Percentiles rank a stretch among this genome's conserved stretches.
phyloP scores from a whole-genome alignment of 1,284 basidiomycete species.

The Sporisorium exsertum region DNA sequence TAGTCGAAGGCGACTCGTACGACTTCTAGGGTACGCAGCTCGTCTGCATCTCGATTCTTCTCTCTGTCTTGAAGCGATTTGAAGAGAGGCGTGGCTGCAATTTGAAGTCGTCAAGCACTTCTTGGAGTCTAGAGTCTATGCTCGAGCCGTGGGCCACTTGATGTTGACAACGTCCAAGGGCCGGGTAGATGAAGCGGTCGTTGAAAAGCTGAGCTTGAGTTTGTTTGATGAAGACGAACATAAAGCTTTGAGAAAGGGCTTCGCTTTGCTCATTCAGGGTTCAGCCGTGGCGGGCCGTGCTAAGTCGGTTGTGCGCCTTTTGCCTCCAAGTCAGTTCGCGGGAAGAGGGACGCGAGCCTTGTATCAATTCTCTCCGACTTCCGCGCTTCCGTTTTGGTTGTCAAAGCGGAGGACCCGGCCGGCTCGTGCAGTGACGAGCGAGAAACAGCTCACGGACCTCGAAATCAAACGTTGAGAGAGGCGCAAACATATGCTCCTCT shows the following conservation, averaged over 20 bases:
- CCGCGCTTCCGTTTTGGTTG: slow-evolving; percentile 4
- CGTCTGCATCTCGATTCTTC: background rate
- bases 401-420: slow-evolving; percentile 2
- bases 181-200: background rate
- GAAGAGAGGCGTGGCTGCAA: background rate
- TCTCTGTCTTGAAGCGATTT: background rate
- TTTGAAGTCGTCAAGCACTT: background rate
- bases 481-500: background rate
- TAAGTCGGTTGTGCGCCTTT: background rate
- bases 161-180: background rate
- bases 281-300: background rate
- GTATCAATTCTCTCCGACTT: slow-evolving; percentile 1
- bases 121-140: background rate
- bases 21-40: background rate
- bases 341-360: slow-evolving; percentile 5
- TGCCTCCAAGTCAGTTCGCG: background rate
- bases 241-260: background rate
- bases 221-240: background rate
- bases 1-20: background rate
- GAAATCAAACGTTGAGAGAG: background rate
- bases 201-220: background rate
- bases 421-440: background rate
- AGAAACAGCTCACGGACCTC: background rate
- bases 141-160: no score
- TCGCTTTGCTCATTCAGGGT: slow-evolving; percentile 6